Evolutionary conservation across 2,329 filamentous ascomycete species (phyloP).

Genomic region (Drechslerella stenobrocha): DNA sequence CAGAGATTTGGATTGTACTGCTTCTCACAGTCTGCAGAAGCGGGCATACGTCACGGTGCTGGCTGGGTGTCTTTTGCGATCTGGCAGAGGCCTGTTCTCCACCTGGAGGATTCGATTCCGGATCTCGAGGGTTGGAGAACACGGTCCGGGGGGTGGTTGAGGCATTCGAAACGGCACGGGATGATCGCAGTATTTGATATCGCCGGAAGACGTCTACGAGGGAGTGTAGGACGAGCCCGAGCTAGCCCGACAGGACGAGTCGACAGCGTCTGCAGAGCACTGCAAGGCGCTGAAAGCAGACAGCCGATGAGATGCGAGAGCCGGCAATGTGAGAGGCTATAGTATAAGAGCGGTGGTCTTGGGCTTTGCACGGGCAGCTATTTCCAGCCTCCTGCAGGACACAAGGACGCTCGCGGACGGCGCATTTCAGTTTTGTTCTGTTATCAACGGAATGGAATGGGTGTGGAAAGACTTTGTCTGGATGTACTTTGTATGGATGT

Average conservation of each 20-base stretch:
- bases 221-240: too few relatives aligned
- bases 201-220: not conserved
- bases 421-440: constrained; percentile 32
- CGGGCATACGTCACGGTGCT: constrained; percentile 43
- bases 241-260: too few relatives aligned
- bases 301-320: constrained; percentile 49
- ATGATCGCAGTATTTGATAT: not conserved
- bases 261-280: constrained; percentile 43
- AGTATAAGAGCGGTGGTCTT: too few relatives aligned
- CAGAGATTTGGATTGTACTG: constrained; percentile 34
- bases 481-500: constrained; percentile 1
- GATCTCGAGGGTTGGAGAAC: too few relatives aligned
- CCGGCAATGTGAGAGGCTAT: constrained; percentile 37
- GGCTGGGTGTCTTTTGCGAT: not conserved
- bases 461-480: not conserved
- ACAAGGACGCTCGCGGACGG: constrained; percentile 38
- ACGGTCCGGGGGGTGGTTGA: too few relatives aligned
- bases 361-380: constrained; percentile 22
- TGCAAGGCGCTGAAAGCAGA: constrained; percentile 48
- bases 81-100: too few relatives aligned
- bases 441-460: too few relatives aligned
- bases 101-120: too few relatives aligned
- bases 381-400: constrained; percentile 46
- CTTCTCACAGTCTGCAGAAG: constrained; percentile 33
- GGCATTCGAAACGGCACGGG: too few relatives aligned